phyloP scores from a whole-genome alignment of 2,329 filamentous ascomycete species.

The Cladophialophora immunda region DNA sequence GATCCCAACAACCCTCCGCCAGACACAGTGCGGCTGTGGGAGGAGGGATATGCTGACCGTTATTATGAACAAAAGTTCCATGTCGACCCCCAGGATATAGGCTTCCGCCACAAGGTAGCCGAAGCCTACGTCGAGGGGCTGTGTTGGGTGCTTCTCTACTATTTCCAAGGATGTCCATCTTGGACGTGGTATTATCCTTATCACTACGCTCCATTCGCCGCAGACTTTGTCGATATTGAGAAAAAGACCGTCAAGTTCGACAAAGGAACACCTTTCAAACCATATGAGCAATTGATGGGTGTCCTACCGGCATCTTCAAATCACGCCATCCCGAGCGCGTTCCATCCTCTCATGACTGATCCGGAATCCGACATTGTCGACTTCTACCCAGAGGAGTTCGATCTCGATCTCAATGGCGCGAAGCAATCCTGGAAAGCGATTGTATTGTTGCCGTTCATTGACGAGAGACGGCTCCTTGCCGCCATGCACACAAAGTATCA shows the following conservation, averaged over 20 bases:
- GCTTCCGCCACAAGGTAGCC: constrained; percentile 88
- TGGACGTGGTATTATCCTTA: constrained; percentile 99
- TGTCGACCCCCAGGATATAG: constrained; percentile 79
- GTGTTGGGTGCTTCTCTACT: constrained; percentile 94
- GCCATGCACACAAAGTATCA: constrained; percentile 87
- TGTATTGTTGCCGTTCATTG: constrained; percentile 92
- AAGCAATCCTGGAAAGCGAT: constrained; percentile 99
- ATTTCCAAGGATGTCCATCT: constrained; percentile 96
- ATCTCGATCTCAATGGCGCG: constrained; percentile 93
- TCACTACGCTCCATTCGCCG: constrained; percentile 96
- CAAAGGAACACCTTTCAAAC: constrained; percentile 83
- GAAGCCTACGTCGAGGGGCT: constrained; percentile 93
- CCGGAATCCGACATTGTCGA: constrained; percentile 92
- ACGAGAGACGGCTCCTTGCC: constrained; percentile 82
- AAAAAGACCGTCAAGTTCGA: constrained; percentile 83
- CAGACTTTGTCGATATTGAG: constrained; percentile 86
- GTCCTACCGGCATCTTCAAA: constrained; percentile 93
- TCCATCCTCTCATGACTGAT: constrained; percentile 89
- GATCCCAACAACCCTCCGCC: constrained; percentile 58
- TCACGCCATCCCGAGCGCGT: constrained; percentile 86
- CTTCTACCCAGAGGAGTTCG: constrained; percentile 95
- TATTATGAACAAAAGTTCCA: constrained; percentile 98
- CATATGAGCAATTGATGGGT: constrained; percentile 98
- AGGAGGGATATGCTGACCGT: constrained; percentile 90
- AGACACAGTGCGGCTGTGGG: constrained; percentile 91